Base-by-base conservation (phyloP, 495 filamentous ascomycete species). In the Penicillium flavigenum region DNA sequence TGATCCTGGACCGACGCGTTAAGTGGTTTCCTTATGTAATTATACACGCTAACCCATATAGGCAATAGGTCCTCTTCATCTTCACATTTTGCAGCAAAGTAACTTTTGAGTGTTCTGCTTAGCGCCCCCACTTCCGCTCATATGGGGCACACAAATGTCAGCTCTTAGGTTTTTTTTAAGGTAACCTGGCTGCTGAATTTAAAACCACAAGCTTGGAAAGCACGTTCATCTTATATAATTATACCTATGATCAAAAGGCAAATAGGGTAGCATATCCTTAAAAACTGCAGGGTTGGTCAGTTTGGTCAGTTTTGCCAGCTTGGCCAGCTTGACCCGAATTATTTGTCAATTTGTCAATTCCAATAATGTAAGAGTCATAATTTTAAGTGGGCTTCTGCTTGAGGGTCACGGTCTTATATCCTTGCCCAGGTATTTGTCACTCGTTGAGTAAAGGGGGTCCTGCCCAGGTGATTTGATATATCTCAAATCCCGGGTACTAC, bases 21-120 rank as follows among this genome's bases (percentile, higher is more conserved):
- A 55, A 55, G 53, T 55, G 53, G 53, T 47, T 47, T 54, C 3
- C 8, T 55, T 55, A 55, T 39, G n/a, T 52, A 41, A 52, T 3
- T 10, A n/a, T 7, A 0, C 2, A 20, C 2, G 10, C 46, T 48
- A 48, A 32, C 46, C 46, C 5, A 48, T 11, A 1, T 29, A 19
- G 11, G 50, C 27, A 42, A 17, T 41, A 20, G 46, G 29, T 20
- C 16, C 45, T 31, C 27, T 48, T 44, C 47, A 49, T 22, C 8
- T 17, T 17, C 24, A 8, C 17, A 22, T 24, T 24, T 24, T 24
- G 22, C 22, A 24, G 5, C 46, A 32, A 48, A 48, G 22, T 48
- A 48, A 48, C 27, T 12, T 48, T 48, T 48, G 4, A 19, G 27
- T 32, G 19, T 19, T 34, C 5, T 11, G n/a, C 27, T 14, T 32